A percentile compares a stretch with the other conserved stretches of the same genome.
Conservation (phyloP, 257 asterid species). For the Linaria vulgaris region DNA sequence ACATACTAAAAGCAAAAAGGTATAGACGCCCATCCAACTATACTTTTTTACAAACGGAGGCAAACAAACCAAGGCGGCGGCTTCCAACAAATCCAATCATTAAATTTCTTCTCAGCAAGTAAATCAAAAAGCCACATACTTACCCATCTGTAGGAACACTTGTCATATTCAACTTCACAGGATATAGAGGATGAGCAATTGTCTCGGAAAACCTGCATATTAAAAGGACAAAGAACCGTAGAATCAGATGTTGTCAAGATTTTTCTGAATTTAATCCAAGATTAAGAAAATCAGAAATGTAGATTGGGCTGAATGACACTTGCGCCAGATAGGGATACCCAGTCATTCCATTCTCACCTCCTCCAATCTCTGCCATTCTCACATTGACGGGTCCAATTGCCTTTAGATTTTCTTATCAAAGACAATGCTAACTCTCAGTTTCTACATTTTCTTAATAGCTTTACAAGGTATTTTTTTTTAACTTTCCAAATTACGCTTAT, state of each 20-base stretch:
- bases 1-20: not conserved
- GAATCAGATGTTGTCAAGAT: constrained; percentile 15
- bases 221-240: constrained; percentile 14
- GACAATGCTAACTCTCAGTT: too few relatives aligned
- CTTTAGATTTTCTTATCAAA: too few relatives aligned
- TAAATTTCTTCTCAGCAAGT: not conserved
- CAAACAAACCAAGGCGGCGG: not conserved
- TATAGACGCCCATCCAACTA: not conserved
- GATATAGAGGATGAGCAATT: constrained; percentile 59
- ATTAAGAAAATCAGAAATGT: not conserved
- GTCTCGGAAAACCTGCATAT: constrained; percentile 79
- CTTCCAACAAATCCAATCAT: not conserved
- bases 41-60: not conserved
- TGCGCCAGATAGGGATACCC: too few relatives aligned
- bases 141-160: constrained; percentile 83
- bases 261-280: constrained; percentile 13
- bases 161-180: constrained; percentile 70
- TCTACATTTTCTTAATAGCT: too few relatives aligned
- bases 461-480: too few relatives aligned
- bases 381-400: too few relatives aligned
- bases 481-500: too few relatives aligned
- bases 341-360: not conserved
- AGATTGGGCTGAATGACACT: not conserved
- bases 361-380: too few relatives aligned
- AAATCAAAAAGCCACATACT: constrained; percentile 23